Conservation (phyloP, 257 asterid genomes). For the Nemophila menziesii region DNA sequence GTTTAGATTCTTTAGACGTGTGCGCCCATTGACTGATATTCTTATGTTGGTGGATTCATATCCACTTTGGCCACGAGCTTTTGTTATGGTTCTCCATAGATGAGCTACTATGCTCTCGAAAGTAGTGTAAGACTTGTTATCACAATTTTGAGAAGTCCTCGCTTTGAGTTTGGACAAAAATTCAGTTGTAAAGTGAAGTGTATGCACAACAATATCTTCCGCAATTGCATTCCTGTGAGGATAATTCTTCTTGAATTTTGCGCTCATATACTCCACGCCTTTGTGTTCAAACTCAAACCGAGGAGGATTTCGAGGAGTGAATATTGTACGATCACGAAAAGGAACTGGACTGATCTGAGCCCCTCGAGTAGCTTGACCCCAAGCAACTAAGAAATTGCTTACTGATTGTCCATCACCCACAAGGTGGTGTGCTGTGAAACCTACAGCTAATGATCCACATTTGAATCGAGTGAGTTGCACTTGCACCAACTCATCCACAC, state of each 20-base stretch:
- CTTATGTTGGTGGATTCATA: slow-evolving; percentile 46
- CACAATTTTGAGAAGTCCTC: slow-evolving; percentile 31
- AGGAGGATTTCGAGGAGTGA: slow-evolving; percentile 51
- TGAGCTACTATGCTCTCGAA: slow-evolving; percentile 76
- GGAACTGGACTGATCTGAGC: slow-evolving; percentile 37
- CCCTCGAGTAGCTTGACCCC: slow-evolving; percentile 72
- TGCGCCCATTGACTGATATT: slow-evolving; percentile 67
- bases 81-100: slow-evolving; percentile 64
- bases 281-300: slow-evolving; percentile 36
- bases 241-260: slow-evolving; percentile 18
- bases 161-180: slow-evolving; percentile 54
- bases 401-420: slow-evolving; percentile 74
- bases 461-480: slow-evolving; percentile 68
- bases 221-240: slow-evolving; percentile 22
- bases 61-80: slow-evolving; percentile 45
- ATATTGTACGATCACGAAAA: slow-evolving; percentile 38
- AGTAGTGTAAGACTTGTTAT: slow-evolving; percentile 50
- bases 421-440: slow-evolving; percentile 65
- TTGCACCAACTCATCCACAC: slow-evolving; percentile 49
- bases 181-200: slow-evolving; percentile 38
- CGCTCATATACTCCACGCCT: slow-evolving; percentile 43
- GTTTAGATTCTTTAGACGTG: slow-evolving; percentile 39
- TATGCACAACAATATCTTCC: slow-evolving; percentile 46
- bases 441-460: slow-evolving; percentile 75
- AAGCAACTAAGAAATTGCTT: slow-evolving; percentile 61